phyloP scores from a whole-genome alignment of 164 flowering plant species.

The Stephania yunnanensis region DNA sequence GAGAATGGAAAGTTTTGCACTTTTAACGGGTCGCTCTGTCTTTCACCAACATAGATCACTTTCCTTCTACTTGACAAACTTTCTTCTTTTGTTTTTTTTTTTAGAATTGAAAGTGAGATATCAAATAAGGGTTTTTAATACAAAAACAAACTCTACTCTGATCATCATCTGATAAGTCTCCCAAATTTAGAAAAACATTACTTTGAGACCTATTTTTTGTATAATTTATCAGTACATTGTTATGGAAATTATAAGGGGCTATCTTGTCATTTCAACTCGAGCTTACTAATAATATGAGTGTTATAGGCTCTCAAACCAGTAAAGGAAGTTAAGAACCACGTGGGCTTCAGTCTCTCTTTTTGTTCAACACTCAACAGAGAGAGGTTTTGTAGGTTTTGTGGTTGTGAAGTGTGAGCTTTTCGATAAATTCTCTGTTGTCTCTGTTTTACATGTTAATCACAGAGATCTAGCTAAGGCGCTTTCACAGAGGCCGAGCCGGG shows the following conservation, averaged over 20 bases:
- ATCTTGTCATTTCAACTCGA: slow-evolving; percentile 2
- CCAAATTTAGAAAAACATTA: neutral
- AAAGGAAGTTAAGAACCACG: neutral
- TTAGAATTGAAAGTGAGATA: too few relatives aligned
- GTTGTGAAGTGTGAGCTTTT: neutral
- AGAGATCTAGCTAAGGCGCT: slow-evolving; percentile 10
- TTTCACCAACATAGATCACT: neutral
- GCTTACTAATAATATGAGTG: neutral
- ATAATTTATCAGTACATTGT: neutral
- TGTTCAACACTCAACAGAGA: neutral
- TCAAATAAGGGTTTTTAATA: too few relatives aligned
- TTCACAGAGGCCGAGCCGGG: slow-evolving; percentile 13
- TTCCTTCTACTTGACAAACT: neutral
- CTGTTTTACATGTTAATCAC: slow-evolving; percentile 2
- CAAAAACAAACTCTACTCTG: too few relatives aligned
- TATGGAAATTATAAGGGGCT: slow-evolving; percentile 2
- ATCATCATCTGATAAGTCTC: neutral
- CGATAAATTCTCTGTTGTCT: slow-evolving; percentile 6
- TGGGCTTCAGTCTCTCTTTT: neutral
- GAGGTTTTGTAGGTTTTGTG: neutral
- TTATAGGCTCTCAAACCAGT: neutral
- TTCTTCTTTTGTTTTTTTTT: neutral
- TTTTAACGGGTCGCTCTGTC: neutral
- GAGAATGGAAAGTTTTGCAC: slow-evolving; percentile 4
- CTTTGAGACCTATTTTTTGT: neutral